Base-by-base conservation (phyloP, 2,329 filamentous ascomycete genomes). In the Fusarium sp. region DNA sequence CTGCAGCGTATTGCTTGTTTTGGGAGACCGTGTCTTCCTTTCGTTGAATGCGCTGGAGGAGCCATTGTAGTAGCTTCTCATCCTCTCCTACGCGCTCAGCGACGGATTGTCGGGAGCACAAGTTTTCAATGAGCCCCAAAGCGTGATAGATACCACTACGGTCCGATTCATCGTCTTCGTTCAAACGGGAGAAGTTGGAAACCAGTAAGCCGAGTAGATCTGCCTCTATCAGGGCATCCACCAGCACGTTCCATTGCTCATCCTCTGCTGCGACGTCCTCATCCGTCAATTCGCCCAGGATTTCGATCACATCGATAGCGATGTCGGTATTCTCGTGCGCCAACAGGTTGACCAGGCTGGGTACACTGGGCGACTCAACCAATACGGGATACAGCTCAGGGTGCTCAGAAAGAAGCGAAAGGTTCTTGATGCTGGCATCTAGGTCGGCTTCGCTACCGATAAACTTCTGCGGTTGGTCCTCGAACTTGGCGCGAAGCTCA, bases 281-380 rank as follows among this genome's bases (percentile, higher is more conserved):
- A 76, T 98, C 96, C 17, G 94, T 97, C 73, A 98, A 84, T 82
- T 99, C 96, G 60, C 90, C 91, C 54, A 99, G 89, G 49, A 98
- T 93, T 82, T 98, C 93, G 53, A 97, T 91, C 1, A 92, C 93
- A 70, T 92, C 93, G 75, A 98, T 97, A 14, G 96, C 94, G 71
- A 99, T 97, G 78, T 99, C 96, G 1, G 95, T 95, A 79, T 99
- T 99, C 76, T 99, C 96, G 79, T 99, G 96, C 18, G 95, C 92
- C 52, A 99, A 84, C 56, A 99, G 82, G 4, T 91, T 89, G 3
- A 97, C 93, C 54, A 99, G 81, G 59, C 91, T 95, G 7, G 83
- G 88, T 1, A 90, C 89, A 64, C 90, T 92, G 23, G 93, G 92
- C 55, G 94, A 85, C 72, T 90, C 91, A 35, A 92, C 90, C 76